Percentiles rank a stretch among this genome's conserved stretches.
Evolutionary conservation across 169 alveolate genomes (phyloP).

Genomic region (Plasmodium ovale): DNA sequence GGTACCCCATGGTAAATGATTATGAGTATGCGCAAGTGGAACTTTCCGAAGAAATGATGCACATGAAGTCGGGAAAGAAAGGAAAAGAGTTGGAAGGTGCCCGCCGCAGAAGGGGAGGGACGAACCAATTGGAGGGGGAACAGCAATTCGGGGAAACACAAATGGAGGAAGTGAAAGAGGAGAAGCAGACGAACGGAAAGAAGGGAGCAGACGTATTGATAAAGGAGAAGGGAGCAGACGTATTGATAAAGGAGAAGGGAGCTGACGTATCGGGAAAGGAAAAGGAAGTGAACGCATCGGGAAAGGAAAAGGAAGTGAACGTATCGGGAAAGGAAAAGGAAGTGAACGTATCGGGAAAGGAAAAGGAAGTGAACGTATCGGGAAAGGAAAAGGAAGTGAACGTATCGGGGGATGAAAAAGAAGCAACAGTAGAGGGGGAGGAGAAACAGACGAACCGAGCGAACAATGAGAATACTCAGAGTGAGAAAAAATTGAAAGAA

Average conservation of each 20-base stretch:
- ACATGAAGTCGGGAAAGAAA: background rate
- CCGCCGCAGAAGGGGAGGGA: background rate
- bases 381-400: background rate
- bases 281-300: background rate
- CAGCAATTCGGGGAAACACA: background rate
- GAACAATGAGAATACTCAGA: background rate
- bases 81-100: background rate
- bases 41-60: background rate
- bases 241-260: background rate
- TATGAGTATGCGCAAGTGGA: too few relatives aligned
- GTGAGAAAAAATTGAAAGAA: background rate
- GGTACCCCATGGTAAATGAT: background rate
- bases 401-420: background rate
- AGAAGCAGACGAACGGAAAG: background rate
- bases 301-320: background rate
- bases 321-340: background rate
- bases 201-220: background rate
- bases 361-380: background rate
- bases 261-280: too few relatives aligned
- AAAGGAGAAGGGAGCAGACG: background rate
- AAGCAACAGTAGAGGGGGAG: background rate
- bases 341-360: background rate
- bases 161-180: background rate
- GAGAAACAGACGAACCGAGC: background rate
- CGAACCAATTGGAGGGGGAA: background rate